These are phyloP conservation scores for Venturia aucupariae DNA, from an alignment of 2,329 filamentous ascomycete species.

Conservation along the genomic window DNA sequence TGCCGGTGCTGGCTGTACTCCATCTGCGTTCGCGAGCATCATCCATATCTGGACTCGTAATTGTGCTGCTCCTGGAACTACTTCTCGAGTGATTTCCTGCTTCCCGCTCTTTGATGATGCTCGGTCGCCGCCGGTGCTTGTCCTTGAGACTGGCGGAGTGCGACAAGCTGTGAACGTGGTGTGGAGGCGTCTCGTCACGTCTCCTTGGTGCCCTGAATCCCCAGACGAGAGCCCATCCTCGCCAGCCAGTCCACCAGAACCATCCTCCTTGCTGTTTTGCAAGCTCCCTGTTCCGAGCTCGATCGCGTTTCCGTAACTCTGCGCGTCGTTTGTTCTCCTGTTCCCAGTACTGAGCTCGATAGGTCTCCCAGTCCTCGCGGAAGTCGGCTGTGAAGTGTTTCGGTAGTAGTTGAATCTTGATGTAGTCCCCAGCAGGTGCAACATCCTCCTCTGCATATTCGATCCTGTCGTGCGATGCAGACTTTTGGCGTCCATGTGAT, in stretches of 20 bases:
- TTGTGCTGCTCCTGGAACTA: conserved; percentile 11
- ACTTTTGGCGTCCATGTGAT: conserved; percentile 22
- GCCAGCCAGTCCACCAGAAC: conserved; percentile 81
- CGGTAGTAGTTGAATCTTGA: conserved; percentile 80
- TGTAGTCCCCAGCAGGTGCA: conserved; percentile 78
- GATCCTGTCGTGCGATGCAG: conserved; percentile 49
- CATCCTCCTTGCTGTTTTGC: conserved; percentile 63
- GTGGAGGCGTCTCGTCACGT: conserved; percentile 7
- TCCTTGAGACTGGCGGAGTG: conserved; percentile 7
- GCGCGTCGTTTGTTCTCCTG: conserved; percentile 84
- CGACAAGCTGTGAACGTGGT: conserved; percentile 10
- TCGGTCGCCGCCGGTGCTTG: conserved; percentile 7
- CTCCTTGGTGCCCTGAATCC: conserved; percentile 21
- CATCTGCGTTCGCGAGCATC: conserved; percentile 17
- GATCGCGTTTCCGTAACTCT: conserved; percentile 60
- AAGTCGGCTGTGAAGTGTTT: conserved; percentile 95
- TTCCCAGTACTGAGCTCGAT: conserved; percentile 92
- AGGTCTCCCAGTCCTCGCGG: conserved; percentile 93
- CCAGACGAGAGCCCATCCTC: conserved; percentile 36
- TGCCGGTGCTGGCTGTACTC: conserved; percentile 14
- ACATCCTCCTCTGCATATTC: conserved; percentile 76
- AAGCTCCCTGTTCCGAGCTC: conserved; percentile 50
- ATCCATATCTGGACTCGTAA: conserved; percentile 25
- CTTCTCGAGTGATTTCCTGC: conserved; percentile 11
- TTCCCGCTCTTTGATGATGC: conserved; percentile 11